Conservation (phyloP, 257 asterid genomes). For the Paraleonurus japonicus region DNA sequence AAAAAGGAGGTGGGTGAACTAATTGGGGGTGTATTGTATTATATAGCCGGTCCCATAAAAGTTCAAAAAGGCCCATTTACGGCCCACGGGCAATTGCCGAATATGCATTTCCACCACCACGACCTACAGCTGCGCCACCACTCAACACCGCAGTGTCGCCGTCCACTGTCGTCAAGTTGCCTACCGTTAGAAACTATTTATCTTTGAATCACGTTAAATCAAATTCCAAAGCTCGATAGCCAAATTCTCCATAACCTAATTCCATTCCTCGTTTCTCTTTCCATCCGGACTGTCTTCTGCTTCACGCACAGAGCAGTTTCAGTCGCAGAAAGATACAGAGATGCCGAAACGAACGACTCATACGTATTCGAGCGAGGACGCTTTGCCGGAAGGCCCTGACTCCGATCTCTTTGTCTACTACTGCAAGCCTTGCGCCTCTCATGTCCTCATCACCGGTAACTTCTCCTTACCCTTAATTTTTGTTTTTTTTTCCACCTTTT, state of each 20-base stretch:
- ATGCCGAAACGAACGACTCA: constrained; percentile 99
- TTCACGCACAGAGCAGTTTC: neutral
- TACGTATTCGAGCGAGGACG: constrained; percentile 96
- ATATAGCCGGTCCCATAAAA: no score
- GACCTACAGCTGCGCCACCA: no score
- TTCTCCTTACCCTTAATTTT: neutral
- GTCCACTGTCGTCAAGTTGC: no score
- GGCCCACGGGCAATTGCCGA: no score
- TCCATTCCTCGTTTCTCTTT: neutral
- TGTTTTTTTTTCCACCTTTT: neutral
- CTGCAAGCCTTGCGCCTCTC: constrained; percentile 95
- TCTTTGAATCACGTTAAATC: no score
- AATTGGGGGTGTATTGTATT: no score
- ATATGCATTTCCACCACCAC: no score
- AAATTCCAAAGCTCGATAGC: neutral
- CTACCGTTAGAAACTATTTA: neutral
- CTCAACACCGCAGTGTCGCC: no score
- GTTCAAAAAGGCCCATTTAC: no score
- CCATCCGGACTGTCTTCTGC: neutral
- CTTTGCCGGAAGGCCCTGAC: constrained; percentile 80
- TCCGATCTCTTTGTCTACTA: constrained; percentile 95
- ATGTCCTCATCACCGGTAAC: constrained; percentile 94
- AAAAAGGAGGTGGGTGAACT: no score
- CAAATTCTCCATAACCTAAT: neutral
- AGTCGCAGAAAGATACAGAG: neutral